A percentile compares a stretch with the other conserved stretches of the same genome.
These are phyloP conservation scores for Lomentospora prolificans DNA, from an alignment of 2,329 filamentous ascomycete species.

Conservation along the genomic window DNA sequence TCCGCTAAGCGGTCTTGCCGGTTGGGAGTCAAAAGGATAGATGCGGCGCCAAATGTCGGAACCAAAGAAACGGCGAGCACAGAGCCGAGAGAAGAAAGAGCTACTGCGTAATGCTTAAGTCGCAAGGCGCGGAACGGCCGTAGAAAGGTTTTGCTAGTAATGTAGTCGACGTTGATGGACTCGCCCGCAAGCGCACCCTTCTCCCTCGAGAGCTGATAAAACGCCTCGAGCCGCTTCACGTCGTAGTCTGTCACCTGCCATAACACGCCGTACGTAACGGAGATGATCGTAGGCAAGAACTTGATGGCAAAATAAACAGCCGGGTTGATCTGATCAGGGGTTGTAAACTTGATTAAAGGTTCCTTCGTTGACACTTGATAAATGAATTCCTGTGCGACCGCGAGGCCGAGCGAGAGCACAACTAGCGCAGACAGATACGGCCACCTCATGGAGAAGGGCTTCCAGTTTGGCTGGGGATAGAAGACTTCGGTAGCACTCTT, in stretches of 20 bases:
- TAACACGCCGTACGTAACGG: constrained; percentile 52
- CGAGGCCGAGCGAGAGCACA: constrained; percentile 41
- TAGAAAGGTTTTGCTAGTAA: constrained; percentile 57
- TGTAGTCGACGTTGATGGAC: constrained; percentile 65
- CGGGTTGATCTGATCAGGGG: constrained; percentile 38
- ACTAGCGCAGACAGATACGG: constrained; percentile 48
- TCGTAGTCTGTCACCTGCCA: constrained; percentile 60
- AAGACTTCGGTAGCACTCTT: constrained; percentile 36
- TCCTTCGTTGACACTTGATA: constrained; percentile 36
- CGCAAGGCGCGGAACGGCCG: constrained; percentile 53
- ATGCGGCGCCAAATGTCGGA: constrained; percentile 57
- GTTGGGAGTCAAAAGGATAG: constrained; percentile 46
- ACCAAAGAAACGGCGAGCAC: constrained; percentile 58
- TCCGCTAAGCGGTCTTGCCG: constrained; percentile 31
- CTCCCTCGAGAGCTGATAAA: constrained; percentile 53
- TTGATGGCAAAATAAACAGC: constrained; percentile 51
- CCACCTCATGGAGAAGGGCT: constrained; percentile 54
- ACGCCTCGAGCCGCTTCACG: constrained; percentile 56
- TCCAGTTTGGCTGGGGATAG: constrained; percentile 57
- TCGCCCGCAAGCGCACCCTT: constrained; percentile 52
- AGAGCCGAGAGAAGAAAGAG: constrained; percentile 54
- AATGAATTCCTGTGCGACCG: constrained; percentile 42
- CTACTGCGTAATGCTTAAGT: constrained; percentile 58
- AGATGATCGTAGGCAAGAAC: constrained; percentile 51
- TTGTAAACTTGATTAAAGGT: constrained; percentile 39